phyloP scores from a whole-genome alignment of 495 filamentous ascomycete genomes.

The Daldinia decipiens region DNA sequence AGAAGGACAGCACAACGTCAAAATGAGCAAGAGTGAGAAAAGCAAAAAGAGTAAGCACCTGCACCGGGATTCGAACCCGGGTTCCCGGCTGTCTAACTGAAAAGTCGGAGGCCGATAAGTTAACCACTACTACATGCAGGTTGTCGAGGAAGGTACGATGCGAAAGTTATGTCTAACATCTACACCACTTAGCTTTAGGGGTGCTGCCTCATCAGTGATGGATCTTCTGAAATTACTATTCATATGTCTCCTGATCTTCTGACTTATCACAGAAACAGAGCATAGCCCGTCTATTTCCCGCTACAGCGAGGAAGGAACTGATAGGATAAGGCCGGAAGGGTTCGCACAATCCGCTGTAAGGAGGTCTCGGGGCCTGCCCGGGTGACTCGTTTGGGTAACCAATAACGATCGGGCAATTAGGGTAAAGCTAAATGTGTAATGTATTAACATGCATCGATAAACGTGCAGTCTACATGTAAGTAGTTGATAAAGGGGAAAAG shows the following conservation, averaged over 20 bases:
- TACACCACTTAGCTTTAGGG: background rate
- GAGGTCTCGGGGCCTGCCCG: background rate
- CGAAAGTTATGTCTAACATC: background rate
- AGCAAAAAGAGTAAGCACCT: slow-evolving; percentile 32
- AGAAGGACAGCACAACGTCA: background rate
- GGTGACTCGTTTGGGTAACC: background rate
- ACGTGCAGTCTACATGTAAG: background rate
- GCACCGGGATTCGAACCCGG: slow-evolving; percentile 44
- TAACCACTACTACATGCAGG: slow-evolving; percentile 46
- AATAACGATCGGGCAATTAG: background rate
- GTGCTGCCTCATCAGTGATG: background rate
- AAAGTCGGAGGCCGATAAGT: slow-evolving; percentile 41
- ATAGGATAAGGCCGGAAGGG: background rate
- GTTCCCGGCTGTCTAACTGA: slow-evolving; percentile 29
- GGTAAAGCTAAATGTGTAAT: background rate
- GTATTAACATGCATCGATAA: background rate
- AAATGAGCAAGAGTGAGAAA: slow-evolving; percentile 6
- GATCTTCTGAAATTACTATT: background rate
- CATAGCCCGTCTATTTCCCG: background rate
- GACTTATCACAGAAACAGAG: background rate
- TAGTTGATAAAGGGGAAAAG: background rate
- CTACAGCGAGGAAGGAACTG: slow-evolving; percentile 1
- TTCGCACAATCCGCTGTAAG: background rate
- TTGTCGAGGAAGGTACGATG: background rate
- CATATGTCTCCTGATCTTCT: background rate